These are phyloP conservation scores for Penicillium sp. DNA, from an alignment of 2,329 filamentous ascomycete genomes.

Conservation along the genomic window DNA sequence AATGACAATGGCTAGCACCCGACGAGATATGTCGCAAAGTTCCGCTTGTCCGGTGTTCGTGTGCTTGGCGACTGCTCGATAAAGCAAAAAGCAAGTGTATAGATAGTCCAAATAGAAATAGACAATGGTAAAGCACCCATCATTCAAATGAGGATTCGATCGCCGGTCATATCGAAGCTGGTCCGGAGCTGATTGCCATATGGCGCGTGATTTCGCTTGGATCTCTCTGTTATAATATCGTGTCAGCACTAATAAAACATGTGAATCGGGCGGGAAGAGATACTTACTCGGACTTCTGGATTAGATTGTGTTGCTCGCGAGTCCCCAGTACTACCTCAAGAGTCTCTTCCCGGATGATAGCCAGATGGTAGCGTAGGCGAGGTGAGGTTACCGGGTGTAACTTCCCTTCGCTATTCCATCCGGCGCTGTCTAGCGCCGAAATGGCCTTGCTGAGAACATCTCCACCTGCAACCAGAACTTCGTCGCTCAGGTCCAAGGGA, in stretches of 20 bases:
- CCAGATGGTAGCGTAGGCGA: slow-evolving; percentile 23
- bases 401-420: slow-evolving; percentile 22
- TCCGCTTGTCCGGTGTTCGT: slow-evolving; percentile 25
- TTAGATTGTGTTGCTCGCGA: slow-evolving; percentile 16
- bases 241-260: background rate
- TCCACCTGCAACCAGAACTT: slow-evolving; percentile 22
- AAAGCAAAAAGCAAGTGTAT: slow-evolving; percentile 30
- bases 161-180: slow-evolving; percentile 23
- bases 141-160: slow-evolving; percentile 7
- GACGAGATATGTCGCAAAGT: slow-evolving; percentile 28
- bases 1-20: slow-evolving; percentile 25
- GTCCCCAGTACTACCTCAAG: slow-evolving; percentile 27
- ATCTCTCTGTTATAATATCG: slow-evolving; percentile 16
- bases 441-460: slow-evolving; percentile 20
- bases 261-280: background rate
- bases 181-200: slow-evolving; percentile 22
- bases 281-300: slow-evolving; percentile 25
- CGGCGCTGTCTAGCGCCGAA: slow-evolving; percentile 20
- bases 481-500: slow-evolving; percentile 28
- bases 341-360: slow-evolving; percentile 25
- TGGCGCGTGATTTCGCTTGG: slow-evolving; percentile 18
- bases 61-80: slow-evolving; percentile 28
- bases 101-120: slow-evolving; percentile 31
- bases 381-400: slow-evolving; percentile 17
- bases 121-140: slow-evolving; percentile 17